Base-by-base conservation (phyloP, 2,329 filamentous ascomycete species). In the Botrytis elliptica region DNA sequence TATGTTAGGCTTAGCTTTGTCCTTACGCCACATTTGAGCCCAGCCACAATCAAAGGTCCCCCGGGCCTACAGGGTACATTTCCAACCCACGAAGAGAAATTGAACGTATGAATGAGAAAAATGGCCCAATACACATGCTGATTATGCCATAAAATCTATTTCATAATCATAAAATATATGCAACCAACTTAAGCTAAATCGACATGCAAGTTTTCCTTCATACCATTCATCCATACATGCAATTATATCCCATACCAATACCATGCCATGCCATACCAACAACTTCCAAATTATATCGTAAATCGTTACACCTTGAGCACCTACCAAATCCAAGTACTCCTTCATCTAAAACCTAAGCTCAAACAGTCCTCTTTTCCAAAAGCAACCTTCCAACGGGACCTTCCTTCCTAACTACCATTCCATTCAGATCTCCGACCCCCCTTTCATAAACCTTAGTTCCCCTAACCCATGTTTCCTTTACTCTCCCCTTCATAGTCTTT, bases 401-500 rank as follows among this genome's bases (percentile, higher is more conserved):
- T 12, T 73, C 77, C 73, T 80, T 84, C 4, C 81, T 81, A 0
- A 88, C 83, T 74, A 91, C 88, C 2, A 88, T 88, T n/a, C 76
- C 76, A 76, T 79, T 77, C 38, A 16, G 59, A 0, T 70, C 78
- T 8, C 75, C 77, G 33, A 65, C 77, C 7, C 76, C 77, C 52
- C 77, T 74, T 70, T 79, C 78, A 76, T 79, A 82, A 2, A 82
- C 79, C 57, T 78, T 79, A 36, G 67, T 66, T 2, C 80, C 81
- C 40, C 81, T 74, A 38, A 82, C 75, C 79, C 79, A 82, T 3
- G 81, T 82, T 74, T 82, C 79, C 73, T 74, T 80, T 22, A 82
- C 81, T 18, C 77, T 78, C 0, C 85, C 88, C n/a, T 88, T 90
- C 46, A 92, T 85, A 75, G 88, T 87, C 83, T 94, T 91, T 88